A percentile compares a stretch with the other conserved stretches of the same genome.
Conservation (phyloP, 2,329 filamentous ascomycete genomes). For the Ascochyta pisi region DNA sequence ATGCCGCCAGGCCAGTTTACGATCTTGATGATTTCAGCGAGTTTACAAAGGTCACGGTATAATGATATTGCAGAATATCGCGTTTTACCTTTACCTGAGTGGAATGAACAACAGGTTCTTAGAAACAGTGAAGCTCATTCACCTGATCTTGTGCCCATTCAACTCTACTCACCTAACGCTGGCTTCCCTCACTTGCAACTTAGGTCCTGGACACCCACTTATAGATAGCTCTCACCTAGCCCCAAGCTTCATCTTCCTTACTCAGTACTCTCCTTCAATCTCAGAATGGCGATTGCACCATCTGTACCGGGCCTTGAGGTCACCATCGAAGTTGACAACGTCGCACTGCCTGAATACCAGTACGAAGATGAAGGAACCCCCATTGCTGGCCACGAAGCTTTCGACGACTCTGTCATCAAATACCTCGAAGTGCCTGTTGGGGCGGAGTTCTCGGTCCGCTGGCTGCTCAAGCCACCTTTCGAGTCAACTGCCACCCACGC, state of each 20-base stretch:
- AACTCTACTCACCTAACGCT: neutral
- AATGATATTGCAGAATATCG: neutral
- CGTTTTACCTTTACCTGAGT: neutral
- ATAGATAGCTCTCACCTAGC: neutral
- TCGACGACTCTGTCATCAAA: constrained; percentile 22
- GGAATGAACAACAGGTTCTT: neutral
- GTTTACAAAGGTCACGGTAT: neutral
- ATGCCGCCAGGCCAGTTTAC: neutral
- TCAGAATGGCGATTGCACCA: constrained; percentile 26
- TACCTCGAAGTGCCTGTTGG: constrained; percentile 43
- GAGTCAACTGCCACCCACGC: constrained; percentile 7
- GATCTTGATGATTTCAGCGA: too few species aligned
- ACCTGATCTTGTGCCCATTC: neutral
- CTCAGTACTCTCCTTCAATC: neutral
- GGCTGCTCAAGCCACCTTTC: constrained; percentile 7
- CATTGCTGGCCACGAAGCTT: neutral
- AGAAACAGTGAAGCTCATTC: neutral
- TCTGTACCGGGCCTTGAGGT: constrained; percentile 20
- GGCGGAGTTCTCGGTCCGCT: constrained; percentile 30
- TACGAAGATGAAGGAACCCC: constrained; percentile 25
- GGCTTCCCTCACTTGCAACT: neutral
- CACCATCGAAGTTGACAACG: constrained; percentile 26
- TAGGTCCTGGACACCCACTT: neutral
- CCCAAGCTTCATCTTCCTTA: neutral
- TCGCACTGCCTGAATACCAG: constrained; percentile 33